These are phyloP conservation scores for Euclidium syriacum DNA, from an alignment of 345 rosid species.

Conservation along the genomic window DNA sequence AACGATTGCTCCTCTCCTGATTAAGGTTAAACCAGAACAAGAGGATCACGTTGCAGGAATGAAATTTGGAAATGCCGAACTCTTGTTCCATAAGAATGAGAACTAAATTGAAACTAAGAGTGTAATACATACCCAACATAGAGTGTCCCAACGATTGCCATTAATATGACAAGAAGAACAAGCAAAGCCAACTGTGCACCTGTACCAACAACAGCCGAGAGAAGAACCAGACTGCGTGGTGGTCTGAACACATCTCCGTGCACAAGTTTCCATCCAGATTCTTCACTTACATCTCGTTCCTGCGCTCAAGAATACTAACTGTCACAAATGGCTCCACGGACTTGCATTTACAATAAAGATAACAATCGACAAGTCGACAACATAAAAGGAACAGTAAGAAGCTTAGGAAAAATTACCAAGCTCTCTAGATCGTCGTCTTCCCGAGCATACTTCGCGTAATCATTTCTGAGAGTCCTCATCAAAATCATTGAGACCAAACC, in stretches of 20 bases:
- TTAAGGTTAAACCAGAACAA: background rate
- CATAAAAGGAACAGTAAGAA: background rate
- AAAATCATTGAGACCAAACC: constrained; percentile 97
- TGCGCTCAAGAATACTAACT: constrained; percentile 17
- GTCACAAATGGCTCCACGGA: constrained; percentile 9
- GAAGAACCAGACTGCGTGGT: constrained; percentile 58
- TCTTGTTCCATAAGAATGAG: background rate
- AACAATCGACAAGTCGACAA: background rate
- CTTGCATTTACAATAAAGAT: background rate
- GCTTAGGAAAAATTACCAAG: constrained; percentile 50
- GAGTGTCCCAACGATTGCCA: constrained; percentile 89
- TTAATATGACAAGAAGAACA: constrained; percentile 84
- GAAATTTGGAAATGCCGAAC: background rate
- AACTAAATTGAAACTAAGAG: background rate
- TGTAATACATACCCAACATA: constrained; percentile 74
- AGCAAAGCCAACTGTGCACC: constrained; percentile 93
- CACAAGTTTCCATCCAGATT: constrained; percentile 98
- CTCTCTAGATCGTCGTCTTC: constrained; percentile 95
- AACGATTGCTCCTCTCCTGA: constrained; percentile 32
- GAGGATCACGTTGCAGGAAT: background rate
- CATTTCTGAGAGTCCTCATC: constrained; percentile 94
- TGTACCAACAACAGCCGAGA: constrained; percentile 93
- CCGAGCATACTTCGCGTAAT: constrained; percentile 93
- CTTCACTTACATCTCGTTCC: constrained; percentile 99
- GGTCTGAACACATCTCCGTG: constrained; percentile 97